Base-by-base conservation (phyloP, 2,329 filamentous ascomycete species). In the Xylaria sp. region DNA sequence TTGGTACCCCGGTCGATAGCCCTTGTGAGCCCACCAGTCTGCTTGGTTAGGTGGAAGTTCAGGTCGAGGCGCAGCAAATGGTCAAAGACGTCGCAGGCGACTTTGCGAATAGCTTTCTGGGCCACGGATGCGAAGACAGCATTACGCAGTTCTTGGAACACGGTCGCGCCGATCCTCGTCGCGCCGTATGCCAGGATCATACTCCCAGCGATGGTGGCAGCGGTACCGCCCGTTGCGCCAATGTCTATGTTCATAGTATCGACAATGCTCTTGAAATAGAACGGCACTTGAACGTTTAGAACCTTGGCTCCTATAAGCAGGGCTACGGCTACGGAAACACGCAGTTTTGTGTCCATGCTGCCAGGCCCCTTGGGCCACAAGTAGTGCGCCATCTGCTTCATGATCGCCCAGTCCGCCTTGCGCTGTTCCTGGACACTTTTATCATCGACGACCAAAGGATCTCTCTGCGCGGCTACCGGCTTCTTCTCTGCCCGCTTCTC, bases 261-360 rank as follows among this genome's bases (percentile, higher is more conserved):
- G 51, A 99, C 93, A 72, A 99, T 98, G 80, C 85, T 94, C 85
- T 98, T 98, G 85, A 99, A 99, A 85, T 98, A 99, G 79, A 99
- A 99, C 0, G 96, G 96, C 56, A 99, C 94, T 83, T 99, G 94
- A 18, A 99, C 96, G 80, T 98, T 99, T 77, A 99, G 85, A 58
- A 97, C 89, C 86, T 99, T 99, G 78, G 94, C 94, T 68, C 94
- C 93, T 25, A 99, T 83, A 46, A 99, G 86, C 71, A 99, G 83
- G 8, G 87, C 89, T 3, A 99, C 87, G n/a, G 95, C 94, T 57
- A 97, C 83, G 12, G 92, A 89, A 41, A 99, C 96, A 71, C 96
- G 90, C 71, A 94, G 83, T 79, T 97, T 93, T 3, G 94, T 97
- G 64, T 90, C 90, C 76, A 92, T 80, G 78, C 92, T 81, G 77